These are phyloP conservation scores for Candida albicans DNA, from an alignment of 1,139 yeast genomes.

Conservation along the genomic window DNA sequence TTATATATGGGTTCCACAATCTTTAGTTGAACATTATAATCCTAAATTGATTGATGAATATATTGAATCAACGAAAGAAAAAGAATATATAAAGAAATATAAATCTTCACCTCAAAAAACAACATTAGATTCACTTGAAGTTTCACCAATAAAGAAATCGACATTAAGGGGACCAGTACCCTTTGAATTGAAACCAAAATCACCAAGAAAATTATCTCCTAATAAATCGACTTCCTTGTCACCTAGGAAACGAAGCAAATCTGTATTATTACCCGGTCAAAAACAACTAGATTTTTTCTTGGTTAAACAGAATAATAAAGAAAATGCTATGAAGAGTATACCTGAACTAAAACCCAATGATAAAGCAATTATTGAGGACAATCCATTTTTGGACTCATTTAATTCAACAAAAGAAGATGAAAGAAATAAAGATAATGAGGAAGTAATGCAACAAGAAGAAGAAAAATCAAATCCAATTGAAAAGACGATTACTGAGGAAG, in stretches of 20 bases:
- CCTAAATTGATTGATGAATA: slow-evolving; percentile 12
- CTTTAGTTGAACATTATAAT: slow-evolving; percentile 13
- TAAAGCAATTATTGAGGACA: not conserved
- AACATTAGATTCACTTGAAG: slow-evolving; percentile 10
- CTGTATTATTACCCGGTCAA: slow-evolving; percentile 5
- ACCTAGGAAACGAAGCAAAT: slow-evolving; percentile 1
- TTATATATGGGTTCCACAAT: slow-evolving; percentile 19
- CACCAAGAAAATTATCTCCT: slow-evolving; percentile 2
- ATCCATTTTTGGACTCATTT: not conserved
- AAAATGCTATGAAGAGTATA: not conserved
- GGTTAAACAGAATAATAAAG: slow-evolving; percentile 1
- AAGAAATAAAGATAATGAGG: not conserved
- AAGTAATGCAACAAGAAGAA: not conserved
- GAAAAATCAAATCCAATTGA: no score
- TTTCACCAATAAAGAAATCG: slow-evolving; percentile 8
- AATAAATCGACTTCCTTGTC: slow-evolving; percentile 1
- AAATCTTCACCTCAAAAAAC: slow-evolving; percentile 11
- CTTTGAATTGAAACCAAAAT: not conserved
- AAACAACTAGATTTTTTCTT: slow-evolving; percentile 7
- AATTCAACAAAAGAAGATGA: not conserved
- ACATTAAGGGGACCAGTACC: slow-evolving; percentile 3
- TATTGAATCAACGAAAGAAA: slow-evolving; percentile 7
- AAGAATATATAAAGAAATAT: slow-evolving; percentile 7
- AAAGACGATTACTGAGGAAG: no score
- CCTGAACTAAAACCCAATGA: not conserved